Evolutionary conservation across 2,329 filamentous ascomycete species (phyloP).

Genomic region (Hymenoscyphus occultus): DNA sequence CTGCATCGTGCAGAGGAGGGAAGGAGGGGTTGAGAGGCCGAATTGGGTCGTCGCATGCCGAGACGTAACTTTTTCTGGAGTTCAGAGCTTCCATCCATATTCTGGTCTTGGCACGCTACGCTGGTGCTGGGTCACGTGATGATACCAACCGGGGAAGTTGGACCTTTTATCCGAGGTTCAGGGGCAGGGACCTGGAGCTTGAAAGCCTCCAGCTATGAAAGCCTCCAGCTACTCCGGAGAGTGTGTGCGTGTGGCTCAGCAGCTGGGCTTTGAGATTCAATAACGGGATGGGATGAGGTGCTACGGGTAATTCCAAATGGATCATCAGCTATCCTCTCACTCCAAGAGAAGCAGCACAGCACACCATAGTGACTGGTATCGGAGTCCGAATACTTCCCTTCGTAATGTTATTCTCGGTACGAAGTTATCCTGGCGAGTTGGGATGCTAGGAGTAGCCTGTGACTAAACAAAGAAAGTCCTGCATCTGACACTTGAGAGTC

Average conservation of each 20-base stretch:
- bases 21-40: conserved; percentile 11
- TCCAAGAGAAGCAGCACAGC: background rate
- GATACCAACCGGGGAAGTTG: background rate
- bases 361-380: background rate
- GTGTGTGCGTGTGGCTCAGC: background rate
- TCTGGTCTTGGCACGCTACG: conserved; percentile 25
- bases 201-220: too few species aligned
- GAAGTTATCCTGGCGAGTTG: background rate
- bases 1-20: conserved; percentile 53
- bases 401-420: background rate
- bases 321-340: background rate
- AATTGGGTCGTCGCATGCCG: conserved; percentile 10
- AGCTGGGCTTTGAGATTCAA: background rate
- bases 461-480: conserved; percentile 1
- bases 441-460: background rate
- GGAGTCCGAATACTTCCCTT: background rate
- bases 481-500: conserved; percentile 2
- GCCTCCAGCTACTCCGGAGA: too few species aligned
- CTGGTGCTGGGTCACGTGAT: background rate
- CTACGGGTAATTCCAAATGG: background rate
- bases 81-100: conserved; percentile 12
- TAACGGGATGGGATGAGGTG: background rate
- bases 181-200: background rate
- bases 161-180: background rate
- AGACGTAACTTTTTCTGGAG: conserved; percentile 21